phyloP scores from a whole-genome alignment of 352 stramenopile genomes.

The Lagenidium sp. region DNA sequence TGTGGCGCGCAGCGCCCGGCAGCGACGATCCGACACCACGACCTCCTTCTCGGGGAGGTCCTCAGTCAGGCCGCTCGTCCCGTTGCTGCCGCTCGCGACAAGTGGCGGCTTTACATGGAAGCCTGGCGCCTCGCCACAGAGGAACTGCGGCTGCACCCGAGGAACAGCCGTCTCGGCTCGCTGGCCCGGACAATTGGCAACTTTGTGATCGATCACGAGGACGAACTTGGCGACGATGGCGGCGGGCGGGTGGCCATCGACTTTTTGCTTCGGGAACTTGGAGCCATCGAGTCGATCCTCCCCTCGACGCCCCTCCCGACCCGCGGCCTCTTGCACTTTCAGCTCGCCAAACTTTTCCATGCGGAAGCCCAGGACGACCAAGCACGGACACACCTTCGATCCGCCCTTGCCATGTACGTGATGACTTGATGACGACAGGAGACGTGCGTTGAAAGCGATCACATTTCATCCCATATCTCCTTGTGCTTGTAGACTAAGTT shows the following conservation, averaged over 20 bases:
- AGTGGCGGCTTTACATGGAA: background rate
- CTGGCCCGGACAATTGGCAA: slow-evolving; percentile 6
- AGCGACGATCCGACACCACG: background rate
- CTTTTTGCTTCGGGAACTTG: slow-evolving; percentile 4
- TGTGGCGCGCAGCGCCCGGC: background rate
- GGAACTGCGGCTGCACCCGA: slow-evolving; percentile 4
- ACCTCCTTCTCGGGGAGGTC: background rate
- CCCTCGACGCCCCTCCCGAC: slow-evolving; percentile 6
- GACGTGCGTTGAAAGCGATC: no score
- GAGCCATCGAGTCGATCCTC: slow-evolving; percentile 7
- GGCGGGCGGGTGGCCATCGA: slow-evolving; percentile 3
- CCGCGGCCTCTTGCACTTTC: slow-evolving; percentile 8
- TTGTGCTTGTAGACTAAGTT: slow-evolving; percentile 3
- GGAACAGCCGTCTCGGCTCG: slow-evolving; percentile 4
- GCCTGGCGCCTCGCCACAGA: slow-evolving; percentile 2
- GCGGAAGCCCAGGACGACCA: background rate
- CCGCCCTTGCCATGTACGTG: slow-evolving; percentile 8
- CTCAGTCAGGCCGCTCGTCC: background rate
- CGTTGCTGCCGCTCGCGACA: background rate
- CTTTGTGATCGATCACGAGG: slow-evolving; percentile 14
- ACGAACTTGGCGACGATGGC: background rate
- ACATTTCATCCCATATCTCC: no score
- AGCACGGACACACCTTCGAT: slow-evolving; percentile 1
- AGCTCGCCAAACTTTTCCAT: slow-evolving; percentile 7
- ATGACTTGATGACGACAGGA: no score